Evolutionary conservation across 2,329 filamentous ascomycete genomes (phyloP), one percentile per base, ranked within the genome.

Genomic region (Claviceps lovelessii): DNA sequence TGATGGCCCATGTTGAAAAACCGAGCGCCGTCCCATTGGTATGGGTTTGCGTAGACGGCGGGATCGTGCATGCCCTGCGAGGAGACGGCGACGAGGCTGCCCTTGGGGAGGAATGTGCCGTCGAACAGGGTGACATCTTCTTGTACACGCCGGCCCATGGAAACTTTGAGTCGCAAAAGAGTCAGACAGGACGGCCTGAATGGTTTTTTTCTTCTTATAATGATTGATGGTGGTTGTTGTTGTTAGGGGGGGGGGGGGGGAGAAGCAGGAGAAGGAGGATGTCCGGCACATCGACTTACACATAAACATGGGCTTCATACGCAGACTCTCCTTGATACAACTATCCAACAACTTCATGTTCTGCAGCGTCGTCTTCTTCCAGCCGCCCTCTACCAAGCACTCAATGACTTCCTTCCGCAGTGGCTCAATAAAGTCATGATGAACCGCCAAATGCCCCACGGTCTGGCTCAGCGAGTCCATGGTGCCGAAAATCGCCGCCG

Each of bases 401-500:
- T 42, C 13, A 1, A 28, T n/a, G 9, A 71, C 69, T 55, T 78
- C 75, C 28, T 73, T 65, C 11, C 72, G 68, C 42, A 78, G 64
- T 3, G 61, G 59, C 5, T 67, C 65, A 28, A 75, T 51, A 44
- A 65, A 70, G 0, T 65, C 62, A 13, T 65, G 62, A 39, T 72
- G 68, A 11, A 70, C 67, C 0, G 76, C 77, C 28, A 78, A 60
- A 10, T 57, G 33, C 2, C 57, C 37, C 23, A 63, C 46, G 10
- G 57, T 55, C 44, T 59, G 54, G 4, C 42, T 49, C 11, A 59
- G 49, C 29, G 62, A 52, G 47, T 63, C 61, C n/a, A 71, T 70
- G 0, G 77, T 78, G 1, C 77, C 80, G 64, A 80, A 77, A 45
- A 79, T 77, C 15, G 76, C 73, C 1, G 75, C 77, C 52, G 77